Evolutionary conservation across 1,139 yeast species (phyloP).

Genomic region (Diutina pseudorugosa): DNA sequence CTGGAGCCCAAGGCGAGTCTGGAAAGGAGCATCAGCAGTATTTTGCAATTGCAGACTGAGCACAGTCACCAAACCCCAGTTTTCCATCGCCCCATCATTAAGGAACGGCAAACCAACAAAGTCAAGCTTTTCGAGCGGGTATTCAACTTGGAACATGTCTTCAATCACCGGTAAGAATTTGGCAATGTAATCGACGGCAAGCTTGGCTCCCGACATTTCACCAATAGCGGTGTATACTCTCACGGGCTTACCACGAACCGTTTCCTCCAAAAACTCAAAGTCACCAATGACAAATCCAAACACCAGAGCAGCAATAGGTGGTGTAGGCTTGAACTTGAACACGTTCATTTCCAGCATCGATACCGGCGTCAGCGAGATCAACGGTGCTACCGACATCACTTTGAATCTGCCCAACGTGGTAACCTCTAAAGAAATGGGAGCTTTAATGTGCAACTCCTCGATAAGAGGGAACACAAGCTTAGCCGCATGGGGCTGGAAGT

Average conservation of each 20-base stretch:
- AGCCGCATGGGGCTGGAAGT: constrained; percentile 57
- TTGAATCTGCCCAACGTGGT: constrained; percentile 31
- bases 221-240: constrained; percentile 47
- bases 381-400: constrained; percentile 25
- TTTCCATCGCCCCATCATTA: constrained; percentile 71
- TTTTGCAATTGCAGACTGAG: constrained; percentile 39
- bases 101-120: constrained; percentile 56
- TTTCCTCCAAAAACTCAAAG: constrained; percentile 33
- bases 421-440: constrained; percentile 36
- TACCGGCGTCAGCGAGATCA: constrained; percentile 4
- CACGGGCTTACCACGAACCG: constrained; percentile 23
- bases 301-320: constrained; percentile 46
- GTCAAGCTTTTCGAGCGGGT: constrained; percentile 53
- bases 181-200: constrained; percentile 34
- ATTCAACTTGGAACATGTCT: constrained; percentile 25
- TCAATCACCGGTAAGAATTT: constrained; percentile 35
- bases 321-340: constrained; percentile 38
- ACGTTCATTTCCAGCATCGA: constrained; percentile 15
- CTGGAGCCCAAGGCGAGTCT: constrained; percentile 5
- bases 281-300: constrained; percentile 63
- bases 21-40: constrained; percentile 8
- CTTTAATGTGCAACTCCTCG: constrained; percentile 48
- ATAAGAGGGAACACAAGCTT: constrained; percentile 51
- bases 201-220: constrained; percentile 28
- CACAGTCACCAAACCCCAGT: constrained; percentile 57